Percentiles rank a stretch among this genome's conserved stretches.
These are phyloP conservation scores for Kodamaea laetipori DNA, from an alignment of 805 yeast species.

Conservation along the genomic window DNA sequence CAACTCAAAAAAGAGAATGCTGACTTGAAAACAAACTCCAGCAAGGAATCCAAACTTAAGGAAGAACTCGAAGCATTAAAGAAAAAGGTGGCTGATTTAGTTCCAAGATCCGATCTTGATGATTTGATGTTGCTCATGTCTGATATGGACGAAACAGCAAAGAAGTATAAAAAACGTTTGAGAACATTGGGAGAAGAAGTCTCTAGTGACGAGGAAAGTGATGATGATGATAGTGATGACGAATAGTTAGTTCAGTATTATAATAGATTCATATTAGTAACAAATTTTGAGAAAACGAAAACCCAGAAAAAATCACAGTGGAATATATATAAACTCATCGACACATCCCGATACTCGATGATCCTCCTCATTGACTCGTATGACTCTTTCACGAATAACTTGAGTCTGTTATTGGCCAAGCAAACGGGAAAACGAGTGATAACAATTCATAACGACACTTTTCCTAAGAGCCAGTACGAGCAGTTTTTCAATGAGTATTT, in stretches of 20 bases:
- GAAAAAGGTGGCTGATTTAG: slow-evolving; percentile 26
- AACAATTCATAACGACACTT: slow-evolving; percentile 66
- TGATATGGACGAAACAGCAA: slow-evolving; percentile 71
- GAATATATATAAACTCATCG: no score
- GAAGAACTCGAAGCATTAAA: slow-evolving; percentile 13
- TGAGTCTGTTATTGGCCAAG: slow-evolving; percentile 59
- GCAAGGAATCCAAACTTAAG: slow-evolving; percentile 6
- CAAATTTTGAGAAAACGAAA: background rate
- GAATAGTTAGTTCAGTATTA: slow-evolving; percentile 21
- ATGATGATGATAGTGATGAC: slow-evolving; percentile 63
- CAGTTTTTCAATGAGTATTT: slow-evolving; percentile 45
- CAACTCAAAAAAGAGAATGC: background rate
- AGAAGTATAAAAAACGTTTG: slow-evolving; percentile 55
- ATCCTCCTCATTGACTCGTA: slow-evolving; percentile 86
- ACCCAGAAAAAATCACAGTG: background rate
- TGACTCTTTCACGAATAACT: slow-evolving; percentile 90
- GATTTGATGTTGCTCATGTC: slow-evolving; percentile 75
- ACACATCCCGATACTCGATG: no score
- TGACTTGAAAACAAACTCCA: background rate
- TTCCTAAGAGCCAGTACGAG: slow-evolving; percentile 32
- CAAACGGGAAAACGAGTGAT: slow-evolving; percentile 53
- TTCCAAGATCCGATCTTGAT: slow-evolving; percentile 60
- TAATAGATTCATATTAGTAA: background rate
- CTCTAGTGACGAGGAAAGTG: slow-evolving; percentile 72
- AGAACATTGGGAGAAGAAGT: slow-evolving; percentile 57